phyloP scores from a whole-genome alignment of 129 eudicot genomes.

The Saposhnikovia divaricata region DNA sequence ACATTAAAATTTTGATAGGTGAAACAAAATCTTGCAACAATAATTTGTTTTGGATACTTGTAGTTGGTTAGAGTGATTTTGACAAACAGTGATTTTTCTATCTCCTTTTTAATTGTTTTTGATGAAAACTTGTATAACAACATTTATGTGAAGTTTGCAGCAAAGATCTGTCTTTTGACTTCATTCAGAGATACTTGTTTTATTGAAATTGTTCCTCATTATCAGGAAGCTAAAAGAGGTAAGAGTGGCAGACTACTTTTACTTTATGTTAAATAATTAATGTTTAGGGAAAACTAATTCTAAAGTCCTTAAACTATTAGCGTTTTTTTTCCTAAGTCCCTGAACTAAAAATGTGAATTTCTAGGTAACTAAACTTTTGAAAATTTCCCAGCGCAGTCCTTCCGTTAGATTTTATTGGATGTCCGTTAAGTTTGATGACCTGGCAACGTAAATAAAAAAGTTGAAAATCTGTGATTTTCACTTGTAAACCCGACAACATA shows the following conservation, averaged over 20 bases:
- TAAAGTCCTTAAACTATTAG: too few relatives aligned
- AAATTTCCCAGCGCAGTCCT: too few relatives aligned
- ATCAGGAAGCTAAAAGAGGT: conserved; percentile 56
- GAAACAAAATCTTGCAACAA: neutral
- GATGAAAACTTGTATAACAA: neutral
- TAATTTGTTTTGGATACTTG: neutral
- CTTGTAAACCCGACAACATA: too few relatives aligned
- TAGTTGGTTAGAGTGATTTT: neutral
- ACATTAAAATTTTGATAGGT: neutral
- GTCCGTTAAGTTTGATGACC: too few relatives aligned
- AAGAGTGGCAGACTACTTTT: neutral
- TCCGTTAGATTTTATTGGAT: too few relatives aligned
- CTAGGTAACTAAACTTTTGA: too few relatives aligned
- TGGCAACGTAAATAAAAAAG: too few relatives aligned
- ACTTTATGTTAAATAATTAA: neutral
- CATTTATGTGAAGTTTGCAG: conserved; percentile 53
- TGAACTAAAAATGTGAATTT: too few relatives aligned
- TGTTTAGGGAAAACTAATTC: too few relatives aligned
- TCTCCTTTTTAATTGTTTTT: neutral
- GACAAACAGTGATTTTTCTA: neutral
- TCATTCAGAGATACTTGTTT: conserved; percentile 83
- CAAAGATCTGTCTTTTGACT: conserved; percentile 76
- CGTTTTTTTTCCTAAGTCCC: too few relatives aligned
- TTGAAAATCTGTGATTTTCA: too few relatives aligned
- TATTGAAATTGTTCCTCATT: conserved; percentile 64